Evolutionary conservation across 75 land plant species (phyloP), one percentile per base, ranked within the genome.

Genomic region (Cunninghamia lanceolata): DNA sequence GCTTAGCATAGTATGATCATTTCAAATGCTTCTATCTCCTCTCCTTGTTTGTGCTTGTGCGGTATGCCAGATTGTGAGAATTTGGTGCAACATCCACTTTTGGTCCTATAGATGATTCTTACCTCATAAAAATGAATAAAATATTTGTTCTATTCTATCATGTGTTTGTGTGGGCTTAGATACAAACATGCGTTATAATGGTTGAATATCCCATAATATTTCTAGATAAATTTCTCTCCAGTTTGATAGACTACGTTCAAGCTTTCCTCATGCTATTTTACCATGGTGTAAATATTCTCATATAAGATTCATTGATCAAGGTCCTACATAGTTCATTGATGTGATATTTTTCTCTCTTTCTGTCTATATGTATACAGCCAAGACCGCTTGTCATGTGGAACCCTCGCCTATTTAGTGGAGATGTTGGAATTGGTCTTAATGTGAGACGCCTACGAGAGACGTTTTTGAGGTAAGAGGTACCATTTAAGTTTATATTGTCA

Each of bases 351-450:
- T 39, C 2, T 45, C 15, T 36, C 30, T 86, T 30, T 45, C 83
- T 79, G 10, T 46, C 43, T 53, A 11, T 80, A 45, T 79, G 15
- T 40, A 80, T 80, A 79, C 88, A 98, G 98, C 92, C 92, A 63
- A 95, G 96, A 86, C 99, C 99, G 36, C 92, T 98, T 50, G 87
- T 98, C 43, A 98, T 98, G 99, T 96, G 98, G 99, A 98, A 98
- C 82, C 99, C 99, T 35, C 94, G 95, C 30, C 93, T 98, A 39
- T 78, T 96, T 46, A 98, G 99, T 88, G 99, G 94, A 82, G 99
- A 96, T 87, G 99, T 98, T 85, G 99, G 99, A 66, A 89, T 98
- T 89, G 99, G 99, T 40, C 88, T 95, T 66, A 98, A 98, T 88
- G 99, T 98, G 46, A 89, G 99, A 38, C 93, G 93, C 70, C 75